Conservation (phyloP, 2,329 filamentous ascomycete species). For the Penicillium rolfsii region DNA sequence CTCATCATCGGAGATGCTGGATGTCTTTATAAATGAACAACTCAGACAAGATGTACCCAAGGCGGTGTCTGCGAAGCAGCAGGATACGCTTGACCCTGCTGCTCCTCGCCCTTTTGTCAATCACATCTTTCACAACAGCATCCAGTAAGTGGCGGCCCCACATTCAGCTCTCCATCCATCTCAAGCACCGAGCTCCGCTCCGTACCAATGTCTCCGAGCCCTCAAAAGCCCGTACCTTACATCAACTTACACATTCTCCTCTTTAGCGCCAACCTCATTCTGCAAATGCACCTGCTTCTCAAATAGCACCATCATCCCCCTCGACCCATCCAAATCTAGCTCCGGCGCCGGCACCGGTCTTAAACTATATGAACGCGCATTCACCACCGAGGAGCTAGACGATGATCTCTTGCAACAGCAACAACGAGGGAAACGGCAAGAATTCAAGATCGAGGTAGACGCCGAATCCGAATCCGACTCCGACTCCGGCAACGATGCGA, state of each 20-base stretch:
- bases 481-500: neutral
- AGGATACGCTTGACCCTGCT: conserved; percentile 30
- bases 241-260: neutral
- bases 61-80: conserved; percentile 26
- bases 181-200: neutral
- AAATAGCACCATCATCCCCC: conserved; percentile 69
- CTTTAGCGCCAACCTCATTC: conserved; percentile 59
- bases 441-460: neutral
- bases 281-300: conserved; percentile 73
- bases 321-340: conserved; percentile 50
- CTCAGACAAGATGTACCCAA: conserved; percentile 20
- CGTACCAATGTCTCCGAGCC: neutral
- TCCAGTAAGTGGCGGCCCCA: conserved; percentile 37
- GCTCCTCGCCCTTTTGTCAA: conserved; percentile 31
- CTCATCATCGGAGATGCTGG: conserved; percentile 16
- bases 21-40: conserved; percentile 3
- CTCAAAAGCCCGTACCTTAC: neutral
- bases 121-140: conserved; percentile 37
- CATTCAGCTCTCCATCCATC: neutral
- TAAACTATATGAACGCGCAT: conserved; percentile 25
- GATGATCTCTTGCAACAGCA: neutral
- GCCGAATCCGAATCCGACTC: neutral
- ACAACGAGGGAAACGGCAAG: neutral
- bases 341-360: conserved; percentile 21
- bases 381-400: conserved; percentile 20